Percentiles rank a stretch among this genome's conserved stretches.
Conservation (phyloP, 139 green algal genomes). For the Yamagishiella unicocca region DNA sequence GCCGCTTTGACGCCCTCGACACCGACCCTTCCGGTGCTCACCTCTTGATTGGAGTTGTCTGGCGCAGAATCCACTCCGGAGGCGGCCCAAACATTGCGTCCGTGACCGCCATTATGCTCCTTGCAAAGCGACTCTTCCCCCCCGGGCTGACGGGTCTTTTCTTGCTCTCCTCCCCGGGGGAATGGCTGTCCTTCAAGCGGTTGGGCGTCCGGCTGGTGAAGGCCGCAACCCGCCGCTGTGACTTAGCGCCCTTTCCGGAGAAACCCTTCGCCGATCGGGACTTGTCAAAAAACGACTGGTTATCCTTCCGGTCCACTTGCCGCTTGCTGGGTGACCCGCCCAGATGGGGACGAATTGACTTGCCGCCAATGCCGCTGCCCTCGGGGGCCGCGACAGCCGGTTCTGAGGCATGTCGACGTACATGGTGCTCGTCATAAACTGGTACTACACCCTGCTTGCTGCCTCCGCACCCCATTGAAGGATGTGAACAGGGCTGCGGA, state of each 20-base stretch:
- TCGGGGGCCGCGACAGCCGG: neutral
- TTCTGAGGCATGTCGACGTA: neutral
- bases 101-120: conserved; percentile 33
- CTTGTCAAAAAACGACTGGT: conserved; percentile 45
- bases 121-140: conserved; percentile 12
- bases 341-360: neutral
- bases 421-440: neutral
- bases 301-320: conserved; percentile 17
- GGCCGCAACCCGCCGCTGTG: conserved; percentile 15
- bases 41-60: conserved; percentile 43
- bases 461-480: conserved; percentile 9
- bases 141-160: neutral
- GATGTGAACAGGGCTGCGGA: neutral
- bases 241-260: conserved; percentile 3
- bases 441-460: conserved; percentile 27
- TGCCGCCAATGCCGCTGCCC: neutral
- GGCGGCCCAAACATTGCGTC: conserved; percentile 40
- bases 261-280: neutral
- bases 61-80: conserved; percentile 45
- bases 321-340: neutral
- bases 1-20: too few relatives aligned
- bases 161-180: neutral
- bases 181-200: conserved; percentile 5
- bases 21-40: neutral
- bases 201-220: conserved; percentile 13